phyloP scores from a whole-genome alignment of 805 yeast genomes.

The Candida oleophila region DNA sequence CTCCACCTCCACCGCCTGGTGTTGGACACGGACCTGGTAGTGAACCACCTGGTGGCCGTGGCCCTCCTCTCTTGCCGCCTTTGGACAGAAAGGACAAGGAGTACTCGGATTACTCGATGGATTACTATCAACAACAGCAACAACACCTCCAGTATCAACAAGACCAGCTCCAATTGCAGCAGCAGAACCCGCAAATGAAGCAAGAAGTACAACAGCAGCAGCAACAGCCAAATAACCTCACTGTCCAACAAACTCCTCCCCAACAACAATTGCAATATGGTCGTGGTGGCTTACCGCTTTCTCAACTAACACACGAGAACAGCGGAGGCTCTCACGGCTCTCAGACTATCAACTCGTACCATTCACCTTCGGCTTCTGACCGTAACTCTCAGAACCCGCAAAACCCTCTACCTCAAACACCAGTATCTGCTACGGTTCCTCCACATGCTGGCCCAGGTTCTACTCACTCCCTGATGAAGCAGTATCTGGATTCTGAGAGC shows the following conservation, averaged over 20 bases:
- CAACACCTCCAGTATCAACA: background rate
- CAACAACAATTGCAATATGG: background rate
- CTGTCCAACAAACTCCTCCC: background rate
- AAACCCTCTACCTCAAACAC: background rate
- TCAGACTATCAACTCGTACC: background rate
- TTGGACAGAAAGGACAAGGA: background rate
- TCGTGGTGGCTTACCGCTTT: background rate
- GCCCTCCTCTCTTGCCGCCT: constrained; percentile 1
- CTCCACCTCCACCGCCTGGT: background rate
- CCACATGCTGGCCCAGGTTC: background rate
- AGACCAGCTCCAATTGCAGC: background rate
- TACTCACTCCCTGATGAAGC: background rate
- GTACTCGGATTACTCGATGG: background rate
- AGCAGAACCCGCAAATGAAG: background rate
- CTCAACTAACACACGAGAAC: background rate
- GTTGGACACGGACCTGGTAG: background rate
- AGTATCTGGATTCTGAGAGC: background rate
- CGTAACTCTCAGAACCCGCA: background rate
- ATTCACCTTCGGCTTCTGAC: background rate
- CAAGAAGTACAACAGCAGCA: background rate
- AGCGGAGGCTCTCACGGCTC: background rate
- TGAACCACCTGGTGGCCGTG: background rate
- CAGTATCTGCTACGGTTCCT: background rate
- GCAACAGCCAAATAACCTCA: background rate
- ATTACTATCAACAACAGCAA: background rate